Base-by-base conservation (phyloP, 2,329 filamentous ascomycete genomes). In the Sphaerulina populicola region DNA sequence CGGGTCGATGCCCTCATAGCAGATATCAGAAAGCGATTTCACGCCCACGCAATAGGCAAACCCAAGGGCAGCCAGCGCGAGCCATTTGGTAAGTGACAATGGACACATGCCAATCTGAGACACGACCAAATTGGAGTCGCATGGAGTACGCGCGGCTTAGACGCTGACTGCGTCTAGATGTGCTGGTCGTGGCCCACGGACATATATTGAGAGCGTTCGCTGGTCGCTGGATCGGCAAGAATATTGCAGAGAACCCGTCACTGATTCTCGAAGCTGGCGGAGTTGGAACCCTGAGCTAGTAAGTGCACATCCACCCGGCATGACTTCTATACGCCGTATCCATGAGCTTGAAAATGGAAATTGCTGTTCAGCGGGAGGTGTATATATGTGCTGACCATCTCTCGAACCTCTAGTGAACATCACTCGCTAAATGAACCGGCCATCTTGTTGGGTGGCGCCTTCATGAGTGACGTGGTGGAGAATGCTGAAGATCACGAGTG, bases 191-290 rank as follows among this genome's bases (percentile, higher is more conserved):
- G 5, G 90, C 88, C 18, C 90, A 96, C 66, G 90, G 90, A 0
- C 90, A 95, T 71, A 91, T 95, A 51, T 72, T 96, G 47, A 77
- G 90, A 12, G 87, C 88, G 0, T 88, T 96, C 67, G 89, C 90
- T 6, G 87, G 91, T 74, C 77, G 89, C 30, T 96, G 90, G 90
- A 78, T 83, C 0, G 80, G 81, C 0, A 85, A 85, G 71, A 75
- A 79, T 10, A 73, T 96, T 52, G 78, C 80, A 49, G 83, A 88
- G 44, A 88, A 85, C 6, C 85, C 88, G 36, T 79, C 82, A 5
- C 81, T 96, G 66, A 74, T 95, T 55, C 72, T 96, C n/a, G 90
- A 96, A 67, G 74, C 74, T 4, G 74, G 74, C 2, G 74, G 74
- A 41, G 74, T 77, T 37, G 74, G 74, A 6, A 77, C 73, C 33